Base-by-base conservation (phyloP, 768 basidiomycete genomes). In the Tylopilus balloui region DNA sequence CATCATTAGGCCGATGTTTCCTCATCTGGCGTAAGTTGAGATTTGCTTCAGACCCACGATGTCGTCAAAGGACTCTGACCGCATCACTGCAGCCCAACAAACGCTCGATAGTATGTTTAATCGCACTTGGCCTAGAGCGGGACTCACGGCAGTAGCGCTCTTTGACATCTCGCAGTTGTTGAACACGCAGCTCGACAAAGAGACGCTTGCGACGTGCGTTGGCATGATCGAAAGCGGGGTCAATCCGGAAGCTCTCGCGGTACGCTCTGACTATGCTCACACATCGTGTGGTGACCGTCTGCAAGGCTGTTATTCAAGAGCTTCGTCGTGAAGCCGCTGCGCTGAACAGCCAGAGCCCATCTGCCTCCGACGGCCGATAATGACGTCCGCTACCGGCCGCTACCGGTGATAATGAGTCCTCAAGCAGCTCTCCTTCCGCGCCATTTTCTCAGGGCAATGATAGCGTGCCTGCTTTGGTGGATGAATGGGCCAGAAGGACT, bases 141-240 rank as follows among this genome's bases (percentile, higher is more conserved):
- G 29, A 54, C 52, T 49, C 50, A 55, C 52, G 41, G 47, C 43
- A 32, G 25, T 55, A 95, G 92, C 87, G 54, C 75, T 95, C 21
- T 78, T 84, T 61, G 91, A 93, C 51, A 88, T 95, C 47, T 92
- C 92, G 17, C 89, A 92, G 69, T 69, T 94, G 39, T 70, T 95
- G 42, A 88, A 92, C 54, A 93, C 92, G 0, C 81, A 85, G 49
- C 76, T 95, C 35, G 91, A 94, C 71, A 90, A 88, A 60, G 88
- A 92, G 63, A 90, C 89, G 3, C 78, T 95, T n/a, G 90, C 87
- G 29, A 92, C 88, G 21, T 95, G 92, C 65, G 83, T 95, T 20
- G 79, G 84, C 34, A 84, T 95, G 86, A 92, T 95, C 58, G 92
- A 95, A 70, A 84, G 81, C 52, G 92, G 92, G 15, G 88, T 88